Evolutionary conservation across 2,329 filamentous ascomycete genomes (phyloP).

Genomic region (Cercospora sp.): DNA sequence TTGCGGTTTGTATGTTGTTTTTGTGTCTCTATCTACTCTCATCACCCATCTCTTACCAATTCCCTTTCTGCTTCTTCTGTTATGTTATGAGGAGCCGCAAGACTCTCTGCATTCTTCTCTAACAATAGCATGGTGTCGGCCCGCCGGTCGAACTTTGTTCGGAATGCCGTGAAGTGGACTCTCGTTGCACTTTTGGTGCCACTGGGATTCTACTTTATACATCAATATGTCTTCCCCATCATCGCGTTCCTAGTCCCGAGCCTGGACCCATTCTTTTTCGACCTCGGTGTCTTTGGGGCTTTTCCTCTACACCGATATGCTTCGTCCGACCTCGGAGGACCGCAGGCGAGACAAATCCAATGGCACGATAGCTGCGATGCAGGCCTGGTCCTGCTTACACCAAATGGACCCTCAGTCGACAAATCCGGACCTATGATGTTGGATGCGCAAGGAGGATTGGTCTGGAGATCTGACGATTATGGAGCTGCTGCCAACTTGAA

Average conservation of each 20-base stretch:
- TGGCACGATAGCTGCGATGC: conserved; percentile 37
- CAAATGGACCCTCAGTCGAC: conserved; percentile 34
- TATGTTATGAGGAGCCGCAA: background rate
- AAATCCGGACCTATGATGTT: conserved; percentile 40
- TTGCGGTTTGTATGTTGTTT: background rate
- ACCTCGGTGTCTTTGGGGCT: conserved; percentile 37
- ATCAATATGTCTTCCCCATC: conserved; percentile 35
- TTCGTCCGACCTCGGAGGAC: conserved; percentile 34
- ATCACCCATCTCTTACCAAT: background rate
- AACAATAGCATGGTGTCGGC: conserved; percentile 21
- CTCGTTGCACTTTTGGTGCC: conserved; percentile 15
- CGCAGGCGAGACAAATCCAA: conserved; percentile 30
- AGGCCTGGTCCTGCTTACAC: conserved; percentile 35
- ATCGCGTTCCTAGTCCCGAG: conserved; percentile 34
- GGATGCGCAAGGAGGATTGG: conserved; percentile 36
- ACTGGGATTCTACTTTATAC: conserved; percentile 25
- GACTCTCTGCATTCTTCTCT: background rate
- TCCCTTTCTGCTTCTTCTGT: background rate
- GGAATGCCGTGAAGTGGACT: conserved; percentile 16
- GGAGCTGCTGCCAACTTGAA: conserved; percentile 37
- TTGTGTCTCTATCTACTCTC: background rate
- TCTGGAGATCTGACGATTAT: conserved; percentile 39
- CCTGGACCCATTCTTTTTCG: conserved; percentile 35
- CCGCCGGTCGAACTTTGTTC: conserved; percentile 16
- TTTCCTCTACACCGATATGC: conserved; percentile 33